Percentiles rank a stretch among this genome's conserved stretches.
Evolutionary conservation across 371 early-diverging fungal genomes (phyloP).

Genomic region (Lichtheimia ornata): DNA sequence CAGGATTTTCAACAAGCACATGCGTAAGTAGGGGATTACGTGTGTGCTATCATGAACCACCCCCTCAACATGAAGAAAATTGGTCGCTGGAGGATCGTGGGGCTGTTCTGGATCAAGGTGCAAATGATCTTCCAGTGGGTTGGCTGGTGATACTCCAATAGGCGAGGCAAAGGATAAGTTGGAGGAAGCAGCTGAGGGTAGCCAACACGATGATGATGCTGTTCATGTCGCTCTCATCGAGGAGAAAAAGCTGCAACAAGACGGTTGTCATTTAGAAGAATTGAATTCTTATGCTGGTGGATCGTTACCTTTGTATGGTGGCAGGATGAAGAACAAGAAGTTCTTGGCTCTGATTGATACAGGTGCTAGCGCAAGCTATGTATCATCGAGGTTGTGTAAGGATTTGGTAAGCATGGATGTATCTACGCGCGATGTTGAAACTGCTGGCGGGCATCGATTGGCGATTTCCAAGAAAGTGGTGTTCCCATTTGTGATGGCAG

Average conservation of each 20-base stretch:
- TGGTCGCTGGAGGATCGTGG: too few species aligned
- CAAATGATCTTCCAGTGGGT: too few species aligned
- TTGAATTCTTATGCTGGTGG: neutral
- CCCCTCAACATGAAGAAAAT: too few species aligned
- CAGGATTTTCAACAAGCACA: too few species aligned
- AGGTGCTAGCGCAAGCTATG: conserved; percentile 1
- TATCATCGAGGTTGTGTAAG: neutral
- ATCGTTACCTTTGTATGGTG: conserved; percentile 1
- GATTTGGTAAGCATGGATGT: neutral
- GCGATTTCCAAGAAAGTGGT: neutral
- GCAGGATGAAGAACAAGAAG: neutral
- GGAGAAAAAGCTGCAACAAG: neutral
- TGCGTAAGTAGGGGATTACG: too few species aligned
- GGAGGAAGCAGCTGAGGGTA: conserved; percentile 1
- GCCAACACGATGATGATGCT: neutral
- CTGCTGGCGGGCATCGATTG: conserved; percentile 4
- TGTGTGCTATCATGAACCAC: too few species aligned
- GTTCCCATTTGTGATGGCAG: neutral
- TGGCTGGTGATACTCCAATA: neutral
- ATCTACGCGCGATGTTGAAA: neutral
- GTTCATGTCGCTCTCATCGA: neutral
- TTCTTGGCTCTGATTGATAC: neutral
- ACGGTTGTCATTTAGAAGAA: neutral
- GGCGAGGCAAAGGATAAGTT: neutral
- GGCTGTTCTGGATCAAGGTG: too few species aligned